phyloP scores from a whole-genome alignment of 208 protist genomes.

The Porcisia hertigi region DNA sequence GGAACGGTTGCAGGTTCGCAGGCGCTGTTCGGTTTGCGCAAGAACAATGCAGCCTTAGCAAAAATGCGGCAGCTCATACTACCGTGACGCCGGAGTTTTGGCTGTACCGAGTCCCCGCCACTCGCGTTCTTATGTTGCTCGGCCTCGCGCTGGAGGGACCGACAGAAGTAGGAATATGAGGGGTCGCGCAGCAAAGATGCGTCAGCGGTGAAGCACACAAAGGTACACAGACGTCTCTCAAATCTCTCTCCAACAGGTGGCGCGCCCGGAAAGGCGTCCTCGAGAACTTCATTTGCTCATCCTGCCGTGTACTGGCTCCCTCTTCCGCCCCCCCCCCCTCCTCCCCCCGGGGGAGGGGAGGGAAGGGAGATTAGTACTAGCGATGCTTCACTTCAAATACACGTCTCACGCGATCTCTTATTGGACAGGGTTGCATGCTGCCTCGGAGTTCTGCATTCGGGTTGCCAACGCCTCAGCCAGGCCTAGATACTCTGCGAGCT shows the following conservation, averaged over 20 bases:
- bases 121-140: not conserved
- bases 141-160: not conserved
- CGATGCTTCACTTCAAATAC: not conserved
- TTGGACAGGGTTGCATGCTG: not conserved
- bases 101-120: not conserved
- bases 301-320: not conserved
- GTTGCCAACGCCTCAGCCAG: constrained; percentile 36
- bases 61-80: not conserved
- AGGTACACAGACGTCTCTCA: not conserved
- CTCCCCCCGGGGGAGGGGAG: no score
- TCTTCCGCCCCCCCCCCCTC: not conserved
- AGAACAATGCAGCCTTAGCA: not conserved
- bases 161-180: not conserved
- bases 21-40: not conserved
- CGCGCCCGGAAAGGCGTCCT: not conserved
- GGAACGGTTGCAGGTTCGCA: no score
- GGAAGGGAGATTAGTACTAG: no score
- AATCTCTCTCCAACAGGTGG: not conserved
- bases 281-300: not conserved
- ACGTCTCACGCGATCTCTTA: no score
- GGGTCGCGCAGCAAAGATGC: not conserved
- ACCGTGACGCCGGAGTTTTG: not conserved
- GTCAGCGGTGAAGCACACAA: not conserved
- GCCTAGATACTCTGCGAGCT: constrained; percentile 53
- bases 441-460: not conserved